Evolutionary conservation across 805 yeast genomes (phyloP).

Genomic region (Lachancea quebecensis): DNA sequence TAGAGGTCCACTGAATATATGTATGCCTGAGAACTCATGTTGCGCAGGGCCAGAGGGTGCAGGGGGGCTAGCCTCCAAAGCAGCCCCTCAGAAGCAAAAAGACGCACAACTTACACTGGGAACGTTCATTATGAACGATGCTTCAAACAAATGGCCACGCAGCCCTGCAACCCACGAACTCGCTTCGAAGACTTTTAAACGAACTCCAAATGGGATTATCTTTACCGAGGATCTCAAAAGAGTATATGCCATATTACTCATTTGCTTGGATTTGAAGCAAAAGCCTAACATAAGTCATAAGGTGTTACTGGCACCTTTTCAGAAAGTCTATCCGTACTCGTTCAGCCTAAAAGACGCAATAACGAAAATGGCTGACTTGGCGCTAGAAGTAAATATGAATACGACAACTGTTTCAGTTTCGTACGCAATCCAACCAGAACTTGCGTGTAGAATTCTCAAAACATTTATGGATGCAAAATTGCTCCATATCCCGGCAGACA

Average conservation of each 20-base stretch:
- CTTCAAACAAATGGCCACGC: not conserved
- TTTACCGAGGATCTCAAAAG: slow-evolving; percentile 52
- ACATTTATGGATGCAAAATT: slow-evolving; percentile 55
- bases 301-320: slow-evolving; percentile 24
- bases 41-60: too few relatives aligned
- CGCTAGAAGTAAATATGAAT: slow-evolving; percentile 41
- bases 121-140: not conserved
- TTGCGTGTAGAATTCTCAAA: slow-evolving; percentile 42
- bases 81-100: not conserved
- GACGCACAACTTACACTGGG: too few relatives aligned
- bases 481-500: slow-evolving; percentile 67
- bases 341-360: slow-evolving; percentile 51
- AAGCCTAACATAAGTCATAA: slow-evolving; percentile 21
- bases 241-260: slow-evolving; percentile 48
- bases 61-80: not conserved
- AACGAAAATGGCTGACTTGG: slow-evolving; percentile 42
- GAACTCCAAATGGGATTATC: slow-evolving; percentile 48
- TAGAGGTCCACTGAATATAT: too few relatives aligned
- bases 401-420: slow-evolving; percentile 48
- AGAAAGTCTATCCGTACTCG: slow-evolving; percentile 40
- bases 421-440: slow-evolving; percentile 44
- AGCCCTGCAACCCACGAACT: slow-evolving; percentile 33
- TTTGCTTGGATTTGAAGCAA: slow-evolving; percentile 36
- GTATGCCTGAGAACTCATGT: too few relatives aligned
- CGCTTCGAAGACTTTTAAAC: slow-evolving; percentile 38